phyloP scores from a whole-genome alignment of 2,329 filamentous ascomycete species.

The Calonectria ilicicola region DNA sequence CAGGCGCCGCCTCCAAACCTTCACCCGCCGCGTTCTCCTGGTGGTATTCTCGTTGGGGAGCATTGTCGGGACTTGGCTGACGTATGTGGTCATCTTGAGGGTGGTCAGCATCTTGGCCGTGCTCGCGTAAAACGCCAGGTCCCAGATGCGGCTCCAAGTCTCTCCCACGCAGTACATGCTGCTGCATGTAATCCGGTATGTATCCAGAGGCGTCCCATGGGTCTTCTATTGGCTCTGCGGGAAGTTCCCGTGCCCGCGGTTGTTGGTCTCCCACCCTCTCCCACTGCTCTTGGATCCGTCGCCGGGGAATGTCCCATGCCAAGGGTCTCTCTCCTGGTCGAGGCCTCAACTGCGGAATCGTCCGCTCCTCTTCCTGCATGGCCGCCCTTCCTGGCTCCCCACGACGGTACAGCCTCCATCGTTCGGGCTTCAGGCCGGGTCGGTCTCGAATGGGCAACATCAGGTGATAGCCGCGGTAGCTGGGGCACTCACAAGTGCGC shows the following conservation, averaged over 20 bases:
- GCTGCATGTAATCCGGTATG: not conserved
- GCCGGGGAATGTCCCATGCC: constrained; percentile 5
- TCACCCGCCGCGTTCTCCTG: not conserved
- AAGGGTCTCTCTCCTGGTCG: constrained; percentile 9
- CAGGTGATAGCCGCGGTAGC: constrained; percentile 1
- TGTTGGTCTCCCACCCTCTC: not conserved
- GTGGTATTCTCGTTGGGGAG: not conserved
- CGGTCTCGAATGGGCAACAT: constrained; percentile 26
- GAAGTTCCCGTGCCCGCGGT: not conserved
- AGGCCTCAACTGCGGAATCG: constrained; percentile 34
- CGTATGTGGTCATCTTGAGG: not conserved
- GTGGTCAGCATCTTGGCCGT: not conserved
- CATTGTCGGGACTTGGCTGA: not conserved
- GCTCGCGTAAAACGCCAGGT: no score
- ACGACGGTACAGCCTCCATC: constrained; percentile 24
- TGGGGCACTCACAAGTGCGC: constrained; percentile 52
- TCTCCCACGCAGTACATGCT: not conserved
- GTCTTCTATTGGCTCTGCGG: not conserved
- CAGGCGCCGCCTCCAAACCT: not conserved
- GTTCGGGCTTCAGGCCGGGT: constrained; percentile 32
- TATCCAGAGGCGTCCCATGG: not conserved
- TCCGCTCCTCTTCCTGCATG: not conserved
- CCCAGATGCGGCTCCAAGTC: not conserved
- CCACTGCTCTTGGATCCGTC: not conserved
- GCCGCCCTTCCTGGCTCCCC: not conserved